phyloP scores from a whole-genome alignment of 768 basidiomycete genomes.

The Lactarius trivialis region DNA sequence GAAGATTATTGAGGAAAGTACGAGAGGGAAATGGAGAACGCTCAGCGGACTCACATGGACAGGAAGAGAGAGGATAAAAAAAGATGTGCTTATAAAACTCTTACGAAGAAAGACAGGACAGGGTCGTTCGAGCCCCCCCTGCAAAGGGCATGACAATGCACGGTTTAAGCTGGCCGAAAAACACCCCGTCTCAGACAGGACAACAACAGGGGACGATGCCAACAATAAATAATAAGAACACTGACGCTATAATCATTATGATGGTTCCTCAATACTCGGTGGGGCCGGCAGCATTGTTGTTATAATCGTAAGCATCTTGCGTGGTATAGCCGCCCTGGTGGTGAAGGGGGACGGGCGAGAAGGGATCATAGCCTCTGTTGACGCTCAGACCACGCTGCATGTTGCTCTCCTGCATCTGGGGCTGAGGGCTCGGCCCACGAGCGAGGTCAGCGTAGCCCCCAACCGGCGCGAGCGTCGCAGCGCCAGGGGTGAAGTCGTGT shows the following conservation, averaged over 20 bases:
- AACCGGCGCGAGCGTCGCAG: slow-evolving; percentile 51
- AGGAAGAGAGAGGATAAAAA: not conserved
- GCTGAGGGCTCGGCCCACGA: slow-evolving; percentile 66
- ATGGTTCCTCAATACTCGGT: slow-evolving; percentile 13
- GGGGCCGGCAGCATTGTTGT: not conserved
- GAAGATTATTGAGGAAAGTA: not conserved
- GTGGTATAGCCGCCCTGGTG: slow-evolving; percentile 42
- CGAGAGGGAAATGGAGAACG: slow-evolving; percentile 2
- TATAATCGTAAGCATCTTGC: slow-evolving; percentile 28
- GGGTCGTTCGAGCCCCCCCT: slow-evolving; percentile 2
- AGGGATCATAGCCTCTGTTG: slow-evolving; percentile 45
- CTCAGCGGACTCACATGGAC: slow-evolving; percentile 15
- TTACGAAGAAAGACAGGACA: slow-evolving; percentile 11
- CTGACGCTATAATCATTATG: slow-evolving; percentile 5
- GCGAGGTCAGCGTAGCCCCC: slow-evolving; percentile 80
- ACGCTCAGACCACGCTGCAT: slow-evolving; percentile 43
- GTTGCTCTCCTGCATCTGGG: slow-evolving; percentile 48
- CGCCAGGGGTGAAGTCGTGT: slow-evolving; percentile 71
- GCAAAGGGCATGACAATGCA: slow-evolving; percentile 9
- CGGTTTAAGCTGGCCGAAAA: not conserved
- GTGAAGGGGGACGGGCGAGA: slow-evolving; percentile 50
- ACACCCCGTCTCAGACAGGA: not conserved
- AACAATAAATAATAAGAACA: not conserved
- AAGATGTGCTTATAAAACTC: slow-evolving; percentile 8
- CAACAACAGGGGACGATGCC: not conserved